A percentile compares a stretch with the other conserved stretches of the same genome.
These are phyloP conservation scores for Trichophyton mentagrophytes DNA, from an alignment of 2,329 filamentous ascomycete species.

Conservation along the genomic window DNA sequence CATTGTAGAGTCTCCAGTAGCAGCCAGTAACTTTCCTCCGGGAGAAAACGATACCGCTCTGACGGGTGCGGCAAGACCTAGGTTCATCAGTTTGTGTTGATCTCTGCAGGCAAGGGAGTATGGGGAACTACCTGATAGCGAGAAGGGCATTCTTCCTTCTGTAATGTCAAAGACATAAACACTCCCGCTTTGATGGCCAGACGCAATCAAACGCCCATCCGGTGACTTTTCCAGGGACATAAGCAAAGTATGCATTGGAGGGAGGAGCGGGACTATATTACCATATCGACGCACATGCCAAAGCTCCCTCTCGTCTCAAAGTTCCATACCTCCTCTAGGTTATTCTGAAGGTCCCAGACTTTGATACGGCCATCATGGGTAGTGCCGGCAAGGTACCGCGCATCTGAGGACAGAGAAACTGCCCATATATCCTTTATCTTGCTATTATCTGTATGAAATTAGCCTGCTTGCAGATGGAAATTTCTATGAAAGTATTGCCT, in stretches of 20 bases:
- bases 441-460: constrained; percentile 34
- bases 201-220: constrained; percentile 77
- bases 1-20: constrained; percentile 74
- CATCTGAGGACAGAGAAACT: constrained; percentile 70
- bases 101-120: not conserved
- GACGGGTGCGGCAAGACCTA: constrained; percentile 75
- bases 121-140: constrained; percentile 53
- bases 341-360: constrained; percentile 61
- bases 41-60: constrained; percentile 81
- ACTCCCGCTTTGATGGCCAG: constrained; percentile 80
- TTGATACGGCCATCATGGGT: constrained; percentile 80
- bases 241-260: not conserved
- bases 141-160: constrained; percentile 71
- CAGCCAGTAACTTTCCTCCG: constrained; percentile 68
- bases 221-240: constrained; percentile 34
- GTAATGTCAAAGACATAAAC: constrained; percentile 95
- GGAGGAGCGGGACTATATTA: constrained; percentile 21
- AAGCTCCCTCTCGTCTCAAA: constrained; percentile 92
- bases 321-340: constrained; percentile 54
- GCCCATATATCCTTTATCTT: constrained; percentile 72
- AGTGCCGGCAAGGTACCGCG: constrained; percentile 71
- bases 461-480: not conserved
- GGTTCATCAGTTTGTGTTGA: constrained; percentile 18
- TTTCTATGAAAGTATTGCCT: not conserved
- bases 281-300: constrained; percentile 73